Conservation (phyloP, 768 basidiomycete genomes). For the Glaciozyma antarctica region DNA sequence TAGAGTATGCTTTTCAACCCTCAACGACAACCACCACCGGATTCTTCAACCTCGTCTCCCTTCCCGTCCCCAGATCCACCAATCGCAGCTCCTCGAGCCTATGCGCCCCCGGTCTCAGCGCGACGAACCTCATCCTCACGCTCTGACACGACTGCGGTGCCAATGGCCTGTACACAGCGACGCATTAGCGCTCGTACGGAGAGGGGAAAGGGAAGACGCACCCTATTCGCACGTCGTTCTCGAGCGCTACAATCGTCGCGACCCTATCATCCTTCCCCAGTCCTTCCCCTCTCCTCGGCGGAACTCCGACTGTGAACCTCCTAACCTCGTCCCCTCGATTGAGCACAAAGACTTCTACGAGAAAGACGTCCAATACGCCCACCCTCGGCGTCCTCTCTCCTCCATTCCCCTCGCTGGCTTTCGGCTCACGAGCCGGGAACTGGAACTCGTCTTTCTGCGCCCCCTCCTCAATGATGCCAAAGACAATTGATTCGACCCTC, state of each 20-base stretch:
- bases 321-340: slow-evolving; percentile 12
- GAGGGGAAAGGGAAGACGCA: slow-evolving; percentile 21
- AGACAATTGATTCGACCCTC: background rate
- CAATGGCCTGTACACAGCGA: slow-evolving; percentile 11
- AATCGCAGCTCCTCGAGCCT: slow-evolving; percentile 11
- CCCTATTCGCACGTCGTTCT: slow-evolving; percentile 28
- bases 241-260: slow-evolving; percentile 15
- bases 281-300: background rate
- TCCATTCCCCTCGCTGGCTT: background rate
- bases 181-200: no score
- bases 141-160: slow-evolving; percentile 18
- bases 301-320: slow-evolving; percentile 14
- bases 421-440: no score
- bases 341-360: slow-evolving; percentile 23
- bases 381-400: slow-evolving; percentile 12
- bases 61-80: slow-evolving; percentile 9
- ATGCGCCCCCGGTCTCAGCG: slow-evolving; percentile 30
- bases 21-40: slow-evolving; percentile 21
- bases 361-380: slow-evolving; percentile 26
- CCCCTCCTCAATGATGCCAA: background rate
- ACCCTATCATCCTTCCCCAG: background rate
- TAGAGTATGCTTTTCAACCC: background rate
- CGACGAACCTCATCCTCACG: slow-evolving; percentile 20
- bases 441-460: background rate
- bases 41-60: slow-evolving; percentile 8